Evolutionary conservation across 176 grass and related monocot genomes (phyloP).

Genomic region (Tillandsia leiboldiana): DNA sequence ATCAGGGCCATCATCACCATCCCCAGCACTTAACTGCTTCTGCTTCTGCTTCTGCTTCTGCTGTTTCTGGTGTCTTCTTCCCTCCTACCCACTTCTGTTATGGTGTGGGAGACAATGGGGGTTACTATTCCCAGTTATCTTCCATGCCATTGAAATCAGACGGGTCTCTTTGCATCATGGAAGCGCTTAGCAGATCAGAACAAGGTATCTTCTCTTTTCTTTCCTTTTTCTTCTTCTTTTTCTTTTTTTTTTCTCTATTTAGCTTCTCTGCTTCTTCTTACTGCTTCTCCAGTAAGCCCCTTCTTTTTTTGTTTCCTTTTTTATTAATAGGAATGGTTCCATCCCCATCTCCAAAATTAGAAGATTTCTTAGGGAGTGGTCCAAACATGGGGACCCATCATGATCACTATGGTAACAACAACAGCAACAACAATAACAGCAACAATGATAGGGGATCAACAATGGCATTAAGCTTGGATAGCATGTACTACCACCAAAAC

Average conservation of each 20-base stretch:
- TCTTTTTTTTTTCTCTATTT: constrained; percentile 8
- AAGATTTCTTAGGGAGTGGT: constrained; percentile 79
- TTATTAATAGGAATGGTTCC: constrained; percentile 44
- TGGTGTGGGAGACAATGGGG: constrained; percentile 23
- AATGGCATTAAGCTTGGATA: constrained; percentile 71
- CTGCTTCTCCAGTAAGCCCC: constrained; percentile 1
- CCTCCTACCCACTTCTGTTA: constrained; percentile 19
- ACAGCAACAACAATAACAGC: background rate
- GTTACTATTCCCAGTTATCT: constrained; percentile 59
- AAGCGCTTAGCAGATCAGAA: constrained; percentile 49
- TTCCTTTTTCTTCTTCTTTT: constrained; percentile 4
- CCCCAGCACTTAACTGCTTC: constrained; percentile 23
- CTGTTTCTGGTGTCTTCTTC: constrained; percentile 11
- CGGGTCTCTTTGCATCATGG: constrained; percentile 76
- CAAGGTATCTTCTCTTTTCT: constrained; percentile 10
- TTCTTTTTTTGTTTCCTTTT: constrained; percentile 1
- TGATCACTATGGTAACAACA: constrained; percentile 1
- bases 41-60: constrained; percentile 36
- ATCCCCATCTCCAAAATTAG: constrained; percentile 72
- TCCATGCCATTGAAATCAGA: constrained; percentile 81
- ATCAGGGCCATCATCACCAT: constrained; percentile 38
- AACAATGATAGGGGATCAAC: constrained; percentile 30
- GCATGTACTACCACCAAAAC: constrained; percentile 57
- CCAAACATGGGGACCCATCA: constrained; percentile 44
- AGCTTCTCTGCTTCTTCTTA: background rate